Evolutionary conservation across 768 basidiomycete species (phyloP), one percentile per base, ranked within the genome.

Genomic region (Artomyces pyxidatus): DNA sequence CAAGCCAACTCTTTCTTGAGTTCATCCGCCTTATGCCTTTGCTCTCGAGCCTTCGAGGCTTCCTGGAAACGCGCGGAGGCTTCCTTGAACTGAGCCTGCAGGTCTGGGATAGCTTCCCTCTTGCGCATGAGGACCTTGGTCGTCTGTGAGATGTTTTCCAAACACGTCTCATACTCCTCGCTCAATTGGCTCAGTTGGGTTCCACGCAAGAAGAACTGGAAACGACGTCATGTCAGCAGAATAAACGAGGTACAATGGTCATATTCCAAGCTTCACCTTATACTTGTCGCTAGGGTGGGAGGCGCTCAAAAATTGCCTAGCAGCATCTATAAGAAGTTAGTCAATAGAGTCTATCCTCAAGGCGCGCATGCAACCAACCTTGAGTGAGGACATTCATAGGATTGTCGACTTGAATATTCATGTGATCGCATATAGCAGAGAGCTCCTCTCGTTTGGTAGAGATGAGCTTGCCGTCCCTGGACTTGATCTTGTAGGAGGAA

Each of bases 351-450:
- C 23, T 7, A 23, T 1, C 1, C 39, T 19, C 12, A 40, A 32
- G 41, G 21, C 43, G 6, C 19, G 8, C 51, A 59, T 22, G 53
- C n/a, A n/a, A n/a, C n/a, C n/a, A n/a, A 76, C 85, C 88, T 74
- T 92, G 90, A 1, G 89, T 93, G 38, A 95, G 74, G 22, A 99
- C 85, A 53, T 90, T 97, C 81, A 97, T 82, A 1, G 94, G 95
- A 60, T 94, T 94, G 62, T 96, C 92, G 51, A 96, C 89, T 62
- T 95, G 92, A 48, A 99, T 89, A 58, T 92, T 92, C 85, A 96
- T 95, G 55, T 92, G 86, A 61, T 95, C 90, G 58, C 86, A 86
- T 43, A 99, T 97, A 2, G 83, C 79, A 16, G 86, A 76, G 10
- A 99, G 66, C 60, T 97, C 93, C 9, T 90, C 83, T 56, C 81